Evolutionary conservation across 257 asterid genomes (phyloP).

Genomic region (Knoxia roxburghii): DNA sequence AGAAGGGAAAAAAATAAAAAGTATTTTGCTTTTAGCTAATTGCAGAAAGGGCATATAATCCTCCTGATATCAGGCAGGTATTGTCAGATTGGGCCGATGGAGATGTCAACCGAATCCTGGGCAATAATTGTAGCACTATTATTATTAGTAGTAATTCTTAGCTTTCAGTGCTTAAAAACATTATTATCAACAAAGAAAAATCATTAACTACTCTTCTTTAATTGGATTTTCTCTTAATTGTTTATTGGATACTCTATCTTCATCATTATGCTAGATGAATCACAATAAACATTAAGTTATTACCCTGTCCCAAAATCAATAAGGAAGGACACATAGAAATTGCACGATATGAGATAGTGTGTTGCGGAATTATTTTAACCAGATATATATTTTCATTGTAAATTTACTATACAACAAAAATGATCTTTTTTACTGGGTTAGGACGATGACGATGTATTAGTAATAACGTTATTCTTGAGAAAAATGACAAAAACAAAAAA

Average conservation of each 20-base stretch:
- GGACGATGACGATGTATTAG: too few species aligned
- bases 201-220: neutral
- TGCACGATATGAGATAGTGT: too few species aligned
- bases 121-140: neutral
- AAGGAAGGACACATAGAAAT: neutral
- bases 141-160: neutral
- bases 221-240: neutral
- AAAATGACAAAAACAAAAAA: too few species aligned
- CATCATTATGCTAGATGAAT: neutral
- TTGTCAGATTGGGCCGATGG: neutral
- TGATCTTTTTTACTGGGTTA: too few species aligned
- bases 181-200: constrained; percentile 6
- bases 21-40: neutral
- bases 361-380: too few species aligned
- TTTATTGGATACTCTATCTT: neutral
- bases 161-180: constrained; percentile 4
- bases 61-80: neutral
- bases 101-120: neutral
- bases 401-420: too few species aligned
- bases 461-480: too few species aligned
- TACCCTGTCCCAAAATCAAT: neutral
- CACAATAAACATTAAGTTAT: neutral
- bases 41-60: neutral
- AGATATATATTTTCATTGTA: too few species aligned
- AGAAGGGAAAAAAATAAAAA: neutral